These are phyloP conservation scores for Ammopiptanthus mongolicus DNA, from an alignment of 306 rosid species.

Conservation along the genomic window DNA sequence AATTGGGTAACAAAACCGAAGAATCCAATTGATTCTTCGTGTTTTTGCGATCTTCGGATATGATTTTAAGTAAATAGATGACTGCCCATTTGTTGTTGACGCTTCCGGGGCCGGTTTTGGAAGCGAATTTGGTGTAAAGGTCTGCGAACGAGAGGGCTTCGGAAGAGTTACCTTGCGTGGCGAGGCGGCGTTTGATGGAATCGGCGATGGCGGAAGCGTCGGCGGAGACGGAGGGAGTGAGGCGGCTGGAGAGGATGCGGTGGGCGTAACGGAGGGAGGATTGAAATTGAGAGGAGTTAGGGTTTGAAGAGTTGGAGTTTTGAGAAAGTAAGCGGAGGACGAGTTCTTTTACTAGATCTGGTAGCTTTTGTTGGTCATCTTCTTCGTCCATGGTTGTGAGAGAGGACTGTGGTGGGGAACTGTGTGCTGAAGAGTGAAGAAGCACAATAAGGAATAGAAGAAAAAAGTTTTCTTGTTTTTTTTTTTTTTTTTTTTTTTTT, in stretches of 20 bases:
- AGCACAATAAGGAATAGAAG: not conserved
- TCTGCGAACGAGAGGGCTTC: slow-evolving; percentile 91
- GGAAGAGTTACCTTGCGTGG: slow-evolving; percentile 80
- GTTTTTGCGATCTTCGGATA: slow-evolving; percentile 63
- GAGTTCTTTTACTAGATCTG: slow-evolving; percentile 82
- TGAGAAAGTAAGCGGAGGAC: slow-evolving; percentile 64
- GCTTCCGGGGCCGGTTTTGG: slow-evolving; percentile 61
- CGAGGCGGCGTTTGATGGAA: slow-evolving; percentile 84
- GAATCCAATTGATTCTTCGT: slow-evolving; percentile 36
- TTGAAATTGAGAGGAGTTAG: slow-evolving; percentile 47
- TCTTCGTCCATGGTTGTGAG: slow-evolving; percentile 69
- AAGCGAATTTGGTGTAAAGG: slow-evolving; percentile 67
- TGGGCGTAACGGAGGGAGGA: slow-evolving; percentile 74
- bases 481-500: not conserved
- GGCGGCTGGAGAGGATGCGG: slow-evolving; percentile 75
- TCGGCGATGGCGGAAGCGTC: slow-evolving; percentile 89
- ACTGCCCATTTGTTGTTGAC: slow-evolving; percentile 93
- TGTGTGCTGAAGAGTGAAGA: not conserved
- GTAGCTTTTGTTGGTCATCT: slow-evolving; percentile 70
- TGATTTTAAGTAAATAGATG: slow-evolving; percentile 62
- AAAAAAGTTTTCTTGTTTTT: not conserved
- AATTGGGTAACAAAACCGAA: slow-evolving; percentile 57
- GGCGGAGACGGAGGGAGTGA: slow-evolving; percentile 76
- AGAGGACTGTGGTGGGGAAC: not conserved
- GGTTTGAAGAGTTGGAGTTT: slow-evolving; percentile 32